Percentiles rank a stretch among this genome's conserved stretches.
Conservation (phyloP, 192 early-diverging fungal species). For the Piromyces finnis region DNA sequence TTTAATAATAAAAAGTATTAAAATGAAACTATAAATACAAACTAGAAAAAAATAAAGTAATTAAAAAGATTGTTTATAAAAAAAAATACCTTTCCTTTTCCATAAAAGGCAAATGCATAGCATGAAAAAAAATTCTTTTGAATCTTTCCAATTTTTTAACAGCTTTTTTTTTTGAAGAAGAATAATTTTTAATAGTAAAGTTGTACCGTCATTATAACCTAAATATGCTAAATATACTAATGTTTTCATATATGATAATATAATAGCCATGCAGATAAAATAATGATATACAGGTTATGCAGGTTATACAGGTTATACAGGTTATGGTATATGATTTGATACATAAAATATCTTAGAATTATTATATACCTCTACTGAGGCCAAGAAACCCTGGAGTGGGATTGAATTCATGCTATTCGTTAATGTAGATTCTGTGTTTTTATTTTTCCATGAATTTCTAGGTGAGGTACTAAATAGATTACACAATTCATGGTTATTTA, state of each 20-base stretch:
- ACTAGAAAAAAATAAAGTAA: too few species aligned
- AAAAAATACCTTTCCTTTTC: slow-evolving; percentile 63
- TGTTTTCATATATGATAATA: slow-evolving; percentile 74
- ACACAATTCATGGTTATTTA: slow-evolving; percentile 66
- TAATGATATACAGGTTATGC: too few species aligned
- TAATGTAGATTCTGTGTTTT: slow-evolving; percentile 76
- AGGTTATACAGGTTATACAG: too few species aligned
- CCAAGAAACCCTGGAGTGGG: slow-evolving; percentile 88
- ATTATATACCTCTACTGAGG: slow-evolving; percentile 99
- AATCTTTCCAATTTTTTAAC: slow-evolving; percentile 62
- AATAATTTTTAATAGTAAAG: slow-evolving; percentile 67
- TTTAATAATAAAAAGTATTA: not conserved
- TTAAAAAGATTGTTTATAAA: too few species aligned
- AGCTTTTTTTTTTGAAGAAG: slow-evolving; percentile 38
- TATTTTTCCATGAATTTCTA: slow-evolving; percentile 80
- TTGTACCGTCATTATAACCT: slow-evolving; percentile 78
- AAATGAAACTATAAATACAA: too few species aligned
- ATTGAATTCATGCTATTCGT: slow-evolving; percentile 77
- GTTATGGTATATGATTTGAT: too few species aligned
- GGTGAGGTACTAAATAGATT: slow-evolving; percentile 77
- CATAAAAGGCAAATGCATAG: slow-evolving; percentile 86
- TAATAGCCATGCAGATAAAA: slow-evolving; percentile 92
- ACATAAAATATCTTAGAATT: too few species aligned
- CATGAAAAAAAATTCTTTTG: slow-evolving; percentile 81
- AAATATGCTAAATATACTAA: slow-evolving; percentile 91